Evolutionary conservation across 805 yeast species (phyloP), one percentile per base, ranked within the genome.

Genomic region (Lachancea lanzarotensis): DNA sequence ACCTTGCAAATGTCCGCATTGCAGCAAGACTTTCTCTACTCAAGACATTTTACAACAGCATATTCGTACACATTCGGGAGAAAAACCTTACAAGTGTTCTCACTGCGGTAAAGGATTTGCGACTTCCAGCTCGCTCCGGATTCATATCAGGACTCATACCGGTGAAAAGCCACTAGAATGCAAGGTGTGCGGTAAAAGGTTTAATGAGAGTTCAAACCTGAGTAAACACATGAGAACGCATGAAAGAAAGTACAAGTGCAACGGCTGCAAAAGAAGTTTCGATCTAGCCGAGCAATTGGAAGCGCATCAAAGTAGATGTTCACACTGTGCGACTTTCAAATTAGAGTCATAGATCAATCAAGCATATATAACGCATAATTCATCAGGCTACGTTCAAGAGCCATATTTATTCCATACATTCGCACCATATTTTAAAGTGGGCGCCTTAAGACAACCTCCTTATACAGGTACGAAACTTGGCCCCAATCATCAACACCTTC

Each of bases 401-500:
- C 15, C 15, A 6, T 6, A 35, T 8, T 19, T 19, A 19, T 18
- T 19, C 15, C 16, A 19, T 19, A 19, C 4, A 10, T 9, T 9
- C 3, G 36, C n/a, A 19, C 13, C 19, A 12, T 27, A 8, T 10
- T n/a, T 32, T 16, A 32, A 32, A 16, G 35, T 16, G 17, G 17
- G 3, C 17, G 11, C n/a, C 15, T 18, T 2, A n/a, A 29, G 11
- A 19, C 39, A 18, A 41, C 47, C 43, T 64, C 60, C 48, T 67
- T 68, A 45, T 60, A 69, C 18, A 78, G 62, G 56, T 81, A 90
- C 20, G 69, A 59, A 44, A 80, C 81, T 26, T 71, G 72, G 0
- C 97, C 97, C 70, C 88, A 90, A 59, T 90, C 97, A 58, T 91
- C 98, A 45, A 65, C 67, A 0, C 96, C 97, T 3, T 71, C 64